Evolutionary conservation across 352 stramenopile species (phyloP).

Genomic region (Saprolegnia diclina): DNA sequence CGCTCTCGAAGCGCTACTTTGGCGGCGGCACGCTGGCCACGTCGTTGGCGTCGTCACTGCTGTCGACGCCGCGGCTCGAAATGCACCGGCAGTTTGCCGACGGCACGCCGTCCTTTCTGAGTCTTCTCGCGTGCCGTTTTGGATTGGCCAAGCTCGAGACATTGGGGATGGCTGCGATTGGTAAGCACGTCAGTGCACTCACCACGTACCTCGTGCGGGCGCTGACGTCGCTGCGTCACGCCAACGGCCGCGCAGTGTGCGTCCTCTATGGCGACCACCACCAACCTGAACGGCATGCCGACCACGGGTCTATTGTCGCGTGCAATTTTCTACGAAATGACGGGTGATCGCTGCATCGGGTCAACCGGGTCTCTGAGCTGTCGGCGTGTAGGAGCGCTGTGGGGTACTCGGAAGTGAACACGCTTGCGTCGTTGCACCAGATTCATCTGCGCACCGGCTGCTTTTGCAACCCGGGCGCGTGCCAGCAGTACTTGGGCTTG

Average conservation of each 20-base stretch:
- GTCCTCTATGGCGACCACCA: constrained; percentile 47
- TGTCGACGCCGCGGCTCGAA: constrained; percentile 20
- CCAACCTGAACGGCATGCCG: not conserved
- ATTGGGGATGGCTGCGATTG: constrained; percentile 44
- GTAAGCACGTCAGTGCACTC: constrained; percentile 45
- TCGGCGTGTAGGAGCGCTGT: constrained; percentile 28
- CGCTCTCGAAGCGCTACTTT: constrained; percentile 53
- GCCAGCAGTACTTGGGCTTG: constrained; percentile 54
- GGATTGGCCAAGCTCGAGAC: constrained; percentile 43
- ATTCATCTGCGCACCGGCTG: constrained; percentile 71
- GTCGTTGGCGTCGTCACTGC: constrained; percentile 37
- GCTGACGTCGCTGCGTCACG: constrained; percentile 41
- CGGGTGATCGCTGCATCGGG: constrained; percentile 31
- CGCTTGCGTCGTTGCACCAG: constrained; percentile 57
- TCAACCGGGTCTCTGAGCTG: not conserved
- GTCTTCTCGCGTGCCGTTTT: constrained; percentile 51
- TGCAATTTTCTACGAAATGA: constrained; percentile 60
- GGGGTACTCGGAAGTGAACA: constrained; percentile 61
- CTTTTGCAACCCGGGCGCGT: constrained; percentile 77
- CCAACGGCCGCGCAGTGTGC: constrained; percentile 43
- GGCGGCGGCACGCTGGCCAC: constrained; percentile 59
- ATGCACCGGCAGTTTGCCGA: constrained; percentile 43
- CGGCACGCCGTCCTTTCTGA: constrained; percentile 61
- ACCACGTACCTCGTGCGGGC: constrained; percentile 37
- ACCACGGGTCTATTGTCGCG: constrained; percentile 42